A percentile compares a stretch with the other conserved stretches of the same genome.
Evolutionary conservation across 805 yeast genomes (phyloP).

Genomic region (Myxozyma melibiosi): DNA sequence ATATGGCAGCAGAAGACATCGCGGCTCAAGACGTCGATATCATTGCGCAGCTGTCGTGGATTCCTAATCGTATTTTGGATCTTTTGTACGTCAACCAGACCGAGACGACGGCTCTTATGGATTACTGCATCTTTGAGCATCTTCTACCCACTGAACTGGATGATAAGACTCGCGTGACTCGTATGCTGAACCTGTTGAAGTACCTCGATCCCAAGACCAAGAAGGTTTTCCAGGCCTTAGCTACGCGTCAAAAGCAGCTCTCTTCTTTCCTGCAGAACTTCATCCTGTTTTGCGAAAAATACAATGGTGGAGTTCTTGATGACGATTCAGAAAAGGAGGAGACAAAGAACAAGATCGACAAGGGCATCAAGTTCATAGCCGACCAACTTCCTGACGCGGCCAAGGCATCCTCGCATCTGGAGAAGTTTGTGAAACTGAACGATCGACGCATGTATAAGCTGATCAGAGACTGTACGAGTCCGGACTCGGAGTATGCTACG

Average conservation of each 20-base stretch:
- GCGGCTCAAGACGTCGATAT: slow-evolving; percentile 39
- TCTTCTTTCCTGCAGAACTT: background rate
- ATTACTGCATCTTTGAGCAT: slow-evolving; percentile 58
- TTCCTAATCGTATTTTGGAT: slow-evolving; percentile 68
- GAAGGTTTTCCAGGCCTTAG: slow-evolving; percentile 67
- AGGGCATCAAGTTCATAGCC: slow-evolving; percentile 60
- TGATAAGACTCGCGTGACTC: slow-evolving; percentile 50
- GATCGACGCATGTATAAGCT: slow-evolving; percentile 63
- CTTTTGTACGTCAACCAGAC: slow-evolving; percentile 74
- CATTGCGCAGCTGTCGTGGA: slow-evolving; percentile 47
- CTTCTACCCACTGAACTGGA: slow-evolving; percentile 57
- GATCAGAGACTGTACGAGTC: slow-evolving; percentile 54
- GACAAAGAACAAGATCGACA: slow-evolving; percentile 11
- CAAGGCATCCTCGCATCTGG: slow-evolving; percentile 54
- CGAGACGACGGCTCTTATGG: slow-evolving; percentile 66
- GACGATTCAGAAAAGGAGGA: slow-evolving; percentile 16
- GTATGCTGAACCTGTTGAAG: slow-evolving; percentile 55
- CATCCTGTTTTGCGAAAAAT: slow-evolving; percentile 46
- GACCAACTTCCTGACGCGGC: slow-evolving; percentile 57
- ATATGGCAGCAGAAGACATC: slow-evolving; percentile 46
- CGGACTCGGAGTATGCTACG: slow-evolving; percentile 62
- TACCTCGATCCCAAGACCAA: slow-evolving; percentile 59
- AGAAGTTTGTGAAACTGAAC: slow-evolving; percentile 55
- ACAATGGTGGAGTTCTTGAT: slow-evolving; percentile 40
- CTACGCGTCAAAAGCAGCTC: slow-evolving; percentile 63